Percentiles rank a stretch among this genome's conserved stretches.
Conservation (phyloP, 208 protist genomes). For the Crithidia mellificae region DNA sequence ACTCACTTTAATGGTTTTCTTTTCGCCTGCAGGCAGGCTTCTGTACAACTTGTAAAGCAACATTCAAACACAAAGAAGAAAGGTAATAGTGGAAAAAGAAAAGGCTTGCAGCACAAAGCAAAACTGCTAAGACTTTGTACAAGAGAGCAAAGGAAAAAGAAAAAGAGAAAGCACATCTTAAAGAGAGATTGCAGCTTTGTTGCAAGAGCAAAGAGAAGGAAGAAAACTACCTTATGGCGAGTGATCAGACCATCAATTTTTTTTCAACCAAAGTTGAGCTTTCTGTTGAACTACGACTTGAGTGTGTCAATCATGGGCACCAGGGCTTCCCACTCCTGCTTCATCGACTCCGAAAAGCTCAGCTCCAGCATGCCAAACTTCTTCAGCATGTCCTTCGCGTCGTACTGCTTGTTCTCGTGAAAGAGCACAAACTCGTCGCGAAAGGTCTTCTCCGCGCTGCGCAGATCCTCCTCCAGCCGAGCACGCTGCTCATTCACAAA, state of each 20-base stretch:
- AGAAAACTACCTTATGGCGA: too few relatives aligned
- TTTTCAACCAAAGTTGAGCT: too few relatives aligned
- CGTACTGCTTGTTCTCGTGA: slow-evolving; percentile 81
- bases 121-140: background rate
- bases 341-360: slow-evolving; percentile 68
- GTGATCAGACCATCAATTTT: too few relatives aligned
- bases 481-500: slow-evolving; percentile 39
- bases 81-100: too few relatives aligned
- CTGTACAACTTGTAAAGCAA: too few relatives aligned
- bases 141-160: background rate
- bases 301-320: slow-evolving; percentile 47
- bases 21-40: too few relatives aligned
- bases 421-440: slow-evolving; percentile 76
- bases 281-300: slow-evolving; percentile 1
- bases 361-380: slow-evolving; percentile 80
- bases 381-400: slow-evolving; percentile 77
- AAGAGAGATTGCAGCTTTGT: background rate
- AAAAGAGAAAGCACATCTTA: slow-evolving; percentile 30
- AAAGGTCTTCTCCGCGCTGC: slow-evolving; percentile 42
- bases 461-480: slow-evolving; percentile 36
- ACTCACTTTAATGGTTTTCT: too few relatives aligned
- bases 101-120: too few relatives aligned
- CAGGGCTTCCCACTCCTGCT: slow-evolving; percentile 69
- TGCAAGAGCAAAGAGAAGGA: background rate
- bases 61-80: too few relatives aligned